Percentiles rank a stretch among this genome's conserved stretches.
Conservation (phyloP, 192 early-diverging fungal genomes). For the Mortierella alpina region DNA sequence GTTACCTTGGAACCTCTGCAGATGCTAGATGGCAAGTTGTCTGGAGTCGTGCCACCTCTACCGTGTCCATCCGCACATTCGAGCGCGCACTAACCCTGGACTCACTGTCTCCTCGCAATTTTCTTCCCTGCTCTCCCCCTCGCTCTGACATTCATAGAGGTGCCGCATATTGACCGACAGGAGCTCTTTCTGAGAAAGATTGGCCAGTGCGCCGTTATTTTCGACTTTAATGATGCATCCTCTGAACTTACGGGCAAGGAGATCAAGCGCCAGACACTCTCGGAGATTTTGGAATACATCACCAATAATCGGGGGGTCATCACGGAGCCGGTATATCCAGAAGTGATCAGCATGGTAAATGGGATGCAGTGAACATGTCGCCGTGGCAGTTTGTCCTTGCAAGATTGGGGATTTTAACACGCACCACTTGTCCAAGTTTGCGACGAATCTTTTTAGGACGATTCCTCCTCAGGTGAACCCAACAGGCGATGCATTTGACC, state of each 20-base stretch:
- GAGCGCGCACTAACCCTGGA: too few species aligned
- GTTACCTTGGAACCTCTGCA: slow-evolving; percentile 84
- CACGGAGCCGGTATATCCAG: slow-evolving; percentile 90
- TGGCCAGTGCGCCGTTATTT: slow-evolving; percentile 90
- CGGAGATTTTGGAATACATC: slow-evolving; percentile 95
- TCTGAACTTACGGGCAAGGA: slow-evolving; percentile 94
- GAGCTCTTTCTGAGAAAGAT: slow-evolving; percentile 94
- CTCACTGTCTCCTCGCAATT: neutral
- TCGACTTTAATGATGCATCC: slow-evolving; percentile 94
- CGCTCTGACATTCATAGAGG: slow-evolving; percentile 62
- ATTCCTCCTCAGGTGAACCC: slow-evolving; percentile 97
- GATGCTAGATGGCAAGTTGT: slow-evolving; percentile 75
- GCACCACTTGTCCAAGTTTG: slow-evolving; percentile 69
- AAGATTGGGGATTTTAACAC: neutral
- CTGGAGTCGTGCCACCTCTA: neutral
- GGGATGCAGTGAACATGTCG: neutral
- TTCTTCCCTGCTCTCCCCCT: slow-evolving; percentile 2
- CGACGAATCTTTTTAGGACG: slow-evolving; percentile 94
- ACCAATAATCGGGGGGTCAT: slow-evolving; percentile 89
- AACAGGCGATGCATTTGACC: slow-evolving; percentile 96
- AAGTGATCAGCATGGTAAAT: slow-evolving; percentile 92
- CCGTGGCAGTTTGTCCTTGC: neutral
- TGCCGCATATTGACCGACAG: slow-evolving; percentile 81
- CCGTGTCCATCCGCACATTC: too few species aligned
- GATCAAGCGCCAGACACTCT: slow-evolving; percentile 91